Base-by-base conservation (phyloP, 805 yeast genomes). In the Metschnikowia lochheadii region DNA sequence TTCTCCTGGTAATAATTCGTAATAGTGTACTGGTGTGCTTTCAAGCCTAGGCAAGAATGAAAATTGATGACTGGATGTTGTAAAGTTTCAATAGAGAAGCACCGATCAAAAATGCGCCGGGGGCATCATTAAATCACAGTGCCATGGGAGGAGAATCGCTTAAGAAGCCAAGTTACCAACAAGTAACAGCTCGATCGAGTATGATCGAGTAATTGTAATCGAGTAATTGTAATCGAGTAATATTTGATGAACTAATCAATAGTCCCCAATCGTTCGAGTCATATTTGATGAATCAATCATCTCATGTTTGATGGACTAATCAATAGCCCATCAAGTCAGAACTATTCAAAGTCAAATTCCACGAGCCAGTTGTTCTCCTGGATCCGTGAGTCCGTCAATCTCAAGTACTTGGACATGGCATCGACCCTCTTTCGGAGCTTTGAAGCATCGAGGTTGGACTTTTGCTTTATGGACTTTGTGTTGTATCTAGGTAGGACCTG, bases 151-250 rank as follows among this genome's bases (percentile, higher is more conserved):
- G 23, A 40, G 29, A 41, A 18, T 15, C 44, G 35, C 44, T 14
- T 29, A 18, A 41, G 44, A 41, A 21, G 10, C 44, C 44, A 31
- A 15, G 44, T 26, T 40, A 41, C 44, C 44, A 14, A 41, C 44
- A 41, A 14, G 43, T 17, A 41, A 41, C 35, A 17, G 8, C 11
- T 8, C 29, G 29, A 8, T 26, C 29, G 29, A 8, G 5, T 26
- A 11, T 11, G 11, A 26, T 11, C 29, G 29, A 26, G 29, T 26
- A 26, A 26, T 8, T 26, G 29, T 23, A 8, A 8, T 23, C 29
- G 29, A 23, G 29, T 23, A 23, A 8, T 8, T 23, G 29, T 8
- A 10, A 8, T 26, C 29, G 11, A 26, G 29, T 26, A 26, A 4
- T 23, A 8, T 23, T 8, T 4, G 29, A 26, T 10, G 29, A 11